Evolutionary conservation across 2,329 filamentous ascomycete species (phyloP).

Genomic region (Paraphoma sp.): DNA sequence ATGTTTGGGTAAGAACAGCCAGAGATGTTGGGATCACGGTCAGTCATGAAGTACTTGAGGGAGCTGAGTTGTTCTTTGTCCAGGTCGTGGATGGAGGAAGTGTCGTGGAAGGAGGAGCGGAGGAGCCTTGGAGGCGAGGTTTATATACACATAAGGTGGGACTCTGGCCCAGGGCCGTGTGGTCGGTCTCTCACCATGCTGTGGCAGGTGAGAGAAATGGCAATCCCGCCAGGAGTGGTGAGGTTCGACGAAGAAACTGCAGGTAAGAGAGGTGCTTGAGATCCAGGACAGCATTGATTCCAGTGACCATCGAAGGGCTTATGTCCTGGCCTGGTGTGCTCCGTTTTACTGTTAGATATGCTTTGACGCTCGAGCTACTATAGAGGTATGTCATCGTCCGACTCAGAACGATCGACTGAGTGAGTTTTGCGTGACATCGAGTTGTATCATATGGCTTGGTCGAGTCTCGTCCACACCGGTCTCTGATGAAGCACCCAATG

Average conservation of each 20-base stretch:
- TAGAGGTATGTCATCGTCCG: too few relatives aligned
- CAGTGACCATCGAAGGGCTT: too few relatives aligned
- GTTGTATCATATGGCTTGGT: too few relatives aligned
- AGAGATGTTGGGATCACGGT: constrained; percentile 5
- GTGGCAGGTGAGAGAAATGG: background rate
- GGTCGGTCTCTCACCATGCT: background rate
- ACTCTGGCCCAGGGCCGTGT: background rate
- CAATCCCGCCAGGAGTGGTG: background rate
- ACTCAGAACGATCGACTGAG: too few relatives aligned
- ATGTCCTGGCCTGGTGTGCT: too few relatives aligned
- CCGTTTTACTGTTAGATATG: too few relatives aligned
- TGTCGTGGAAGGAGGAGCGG: background rate
- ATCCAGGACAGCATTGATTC: too few relatives aligned
- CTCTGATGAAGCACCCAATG: too few relatives aligned
- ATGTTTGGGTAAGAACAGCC: background rate
- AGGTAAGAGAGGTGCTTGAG: too few relatives aligned
- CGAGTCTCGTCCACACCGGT: too few relatives aligned
- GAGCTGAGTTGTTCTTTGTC: background rate
- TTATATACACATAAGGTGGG: background rate
- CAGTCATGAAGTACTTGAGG: background rate
- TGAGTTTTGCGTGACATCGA: too few relatives aligned
- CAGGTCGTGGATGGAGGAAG: background rate
- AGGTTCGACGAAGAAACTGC: background rate
- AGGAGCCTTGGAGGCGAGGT: background rate
- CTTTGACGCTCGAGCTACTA: too few relatives aligned